Percentiles rank a stretch among this genome's conserved stretches.
phyloP scores from a whole-genome alignment of 2,329 filamentous ascomycete genomes.

The Neonectria sp. region DNA sequence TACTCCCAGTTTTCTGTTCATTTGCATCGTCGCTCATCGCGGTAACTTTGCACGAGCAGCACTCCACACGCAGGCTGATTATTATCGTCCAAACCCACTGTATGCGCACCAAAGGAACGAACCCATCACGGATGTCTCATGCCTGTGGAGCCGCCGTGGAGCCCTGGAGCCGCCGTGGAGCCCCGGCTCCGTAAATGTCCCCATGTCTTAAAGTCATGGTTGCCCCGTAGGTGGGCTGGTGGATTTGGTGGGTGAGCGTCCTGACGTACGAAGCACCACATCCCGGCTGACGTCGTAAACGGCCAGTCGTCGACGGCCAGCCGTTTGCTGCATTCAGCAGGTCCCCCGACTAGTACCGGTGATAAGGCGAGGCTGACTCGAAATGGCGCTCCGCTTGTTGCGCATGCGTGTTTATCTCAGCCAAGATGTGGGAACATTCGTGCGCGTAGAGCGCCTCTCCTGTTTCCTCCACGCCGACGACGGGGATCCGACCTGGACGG shows the following conservation, averaged over 20 bases:
- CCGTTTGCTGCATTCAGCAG: not conserved
- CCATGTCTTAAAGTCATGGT: not conserved
- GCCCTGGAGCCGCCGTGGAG: not conserved
- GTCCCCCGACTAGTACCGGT: not conserved
- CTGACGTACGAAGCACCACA: not conserved
- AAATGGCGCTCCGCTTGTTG: not conserved
- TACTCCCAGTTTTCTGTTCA: not conserved
- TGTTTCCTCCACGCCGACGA: no score
- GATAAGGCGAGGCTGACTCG: not conserved
- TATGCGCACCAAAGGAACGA: constrained; percentile 1
- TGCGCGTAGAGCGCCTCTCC: not conserved
- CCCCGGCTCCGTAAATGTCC: not conserved
- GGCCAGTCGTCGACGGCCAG: not conserved
- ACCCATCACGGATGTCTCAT: constrained; percentile 9
- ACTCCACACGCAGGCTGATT: not conserved
- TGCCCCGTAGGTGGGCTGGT: constrained; percentile 1
- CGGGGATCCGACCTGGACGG: no score
- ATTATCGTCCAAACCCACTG: not conserved
- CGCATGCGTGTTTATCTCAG: not conserved
- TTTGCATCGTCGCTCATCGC: not conserved
- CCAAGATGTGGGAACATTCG: not conserved
- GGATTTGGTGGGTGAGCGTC: not conserved
- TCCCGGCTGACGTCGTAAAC: not conserved
- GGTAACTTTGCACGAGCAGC: not conserved
- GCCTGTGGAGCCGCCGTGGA: constrained; percentile 4